Percentiles rank a stretch among this genome's conserved stretches.
Evolutionary conservation across 2,329 filamentous ascomycete species (phyloP).

Genomic region (Fusarium xylarioides): DNA sequence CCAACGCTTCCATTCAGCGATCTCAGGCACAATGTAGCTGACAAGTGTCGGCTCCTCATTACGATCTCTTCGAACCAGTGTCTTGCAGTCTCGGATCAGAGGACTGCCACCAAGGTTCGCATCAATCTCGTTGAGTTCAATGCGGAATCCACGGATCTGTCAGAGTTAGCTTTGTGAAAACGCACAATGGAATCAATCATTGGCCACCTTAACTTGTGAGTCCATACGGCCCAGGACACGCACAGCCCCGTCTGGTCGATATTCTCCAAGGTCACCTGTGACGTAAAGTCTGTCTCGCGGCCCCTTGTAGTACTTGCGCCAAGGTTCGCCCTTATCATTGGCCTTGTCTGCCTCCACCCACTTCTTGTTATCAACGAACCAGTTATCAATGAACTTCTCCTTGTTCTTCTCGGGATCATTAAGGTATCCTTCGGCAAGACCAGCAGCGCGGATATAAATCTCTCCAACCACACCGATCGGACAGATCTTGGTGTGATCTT

Average conservation of each 20-base stretch:
- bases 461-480: constrained; percentile 84
- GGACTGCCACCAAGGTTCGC: constrained; percentile 78
- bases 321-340: constrained; percentile 72
- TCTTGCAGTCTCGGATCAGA: constrained; percentile 84
- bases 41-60: constrained; percentile 81
- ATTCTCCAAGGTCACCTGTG: constrained; percentile 80
- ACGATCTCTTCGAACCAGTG: constrained; percentile 67
- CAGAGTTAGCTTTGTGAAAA: background rate
- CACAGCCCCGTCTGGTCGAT: constrained; percentile 28
- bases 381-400: constrained; percentile 83
- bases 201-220: background rate
- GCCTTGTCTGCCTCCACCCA: constrained; percentile 65
- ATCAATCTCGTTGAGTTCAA: constrained; percentile 95
- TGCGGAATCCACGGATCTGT: constrained; percentile 91
- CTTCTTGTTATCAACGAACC: constrained; percentile 80
- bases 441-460: constrained; percentile 82
- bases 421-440: constrained; percentile 84
- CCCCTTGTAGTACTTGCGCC: constrained; percentile 64
- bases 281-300: constrained; percentile 87
- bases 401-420: constrained; percentile 67
- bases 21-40: constrained; percentile 84
- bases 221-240: background rate
- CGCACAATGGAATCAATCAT: background rate
- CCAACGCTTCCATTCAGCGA: constrained; percentile 73
- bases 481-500: constrained; percentile 74